phyloP scores from a whole-genome alignment of 352 stramenopile genomes.

The Globisporangium cylindrosporum region DNA sequence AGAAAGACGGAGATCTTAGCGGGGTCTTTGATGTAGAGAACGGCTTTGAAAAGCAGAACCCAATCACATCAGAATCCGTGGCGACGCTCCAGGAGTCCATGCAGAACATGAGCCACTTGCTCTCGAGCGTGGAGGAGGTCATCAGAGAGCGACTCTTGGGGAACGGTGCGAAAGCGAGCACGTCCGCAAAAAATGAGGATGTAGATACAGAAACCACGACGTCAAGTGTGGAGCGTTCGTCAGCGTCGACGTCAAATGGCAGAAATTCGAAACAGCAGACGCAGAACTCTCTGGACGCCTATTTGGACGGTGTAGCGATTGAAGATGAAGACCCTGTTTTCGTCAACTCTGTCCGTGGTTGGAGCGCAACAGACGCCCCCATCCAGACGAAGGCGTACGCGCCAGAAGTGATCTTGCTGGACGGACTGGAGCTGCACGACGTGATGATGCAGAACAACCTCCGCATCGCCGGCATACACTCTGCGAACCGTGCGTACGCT shows the following conservation, averaged over 20 bases:
- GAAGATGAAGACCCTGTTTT: constrained; percentile 22
- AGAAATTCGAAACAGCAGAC: neutral
- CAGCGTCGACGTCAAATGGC: neutral
- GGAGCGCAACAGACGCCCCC: constrained; percentile 13
- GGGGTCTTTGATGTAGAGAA: neutral
- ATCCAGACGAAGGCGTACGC: neutral
- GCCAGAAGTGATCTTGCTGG: neutral
- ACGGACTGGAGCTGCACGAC: constrained; percentile 13
- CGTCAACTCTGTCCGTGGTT: constrained; percentile 36
- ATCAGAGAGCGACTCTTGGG: constrained; percentile 14
- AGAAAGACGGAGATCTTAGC: neutral
- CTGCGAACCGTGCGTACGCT: neutral
- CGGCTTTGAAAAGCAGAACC: neutral
- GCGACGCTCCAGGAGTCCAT: constrained; percentile 4
- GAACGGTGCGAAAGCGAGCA: neutral
- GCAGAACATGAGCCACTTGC: constrained; percentile 10
- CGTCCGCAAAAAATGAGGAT: neutral
- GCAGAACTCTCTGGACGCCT: constrained; percentile 30
- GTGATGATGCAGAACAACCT: constrained; percentile 15
- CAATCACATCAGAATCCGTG: neutral
- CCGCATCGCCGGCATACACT: neutral
- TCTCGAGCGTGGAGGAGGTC: constrained; percentile 16
- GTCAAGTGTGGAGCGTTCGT: neutral
- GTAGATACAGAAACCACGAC: neutral
- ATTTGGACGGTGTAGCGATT: constrained; percentile 23